Evolutionary conservation across 257 asterid genomes (phyloP).

Genomic region (Prunella vulgaris): DNA sequence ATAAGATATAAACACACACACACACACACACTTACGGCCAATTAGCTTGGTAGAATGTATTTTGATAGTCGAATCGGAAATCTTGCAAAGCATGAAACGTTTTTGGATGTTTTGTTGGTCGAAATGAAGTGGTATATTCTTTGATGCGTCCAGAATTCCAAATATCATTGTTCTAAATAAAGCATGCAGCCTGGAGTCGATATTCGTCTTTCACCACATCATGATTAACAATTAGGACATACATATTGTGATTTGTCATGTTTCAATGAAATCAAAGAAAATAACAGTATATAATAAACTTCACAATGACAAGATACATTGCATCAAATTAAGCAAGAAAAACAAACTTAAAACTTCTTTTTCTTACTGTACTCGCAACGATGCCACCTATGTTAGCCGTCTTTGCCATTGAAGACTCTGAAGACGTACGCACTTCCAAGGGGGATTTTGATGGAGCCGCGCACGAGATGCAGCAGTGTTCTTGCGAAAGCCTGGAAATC

Average conservation of each 20-base stretch:
- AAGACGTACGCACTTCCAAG: not conserved
- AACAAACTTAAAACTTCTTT: not conserved
- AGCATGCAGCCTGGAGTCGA: not conserved
- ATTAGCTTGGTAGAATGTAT: no score
- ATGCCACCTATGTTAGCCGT: not conserved
- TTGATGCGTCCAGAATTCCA: no score
- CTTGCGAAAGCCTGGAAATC: not conserved
- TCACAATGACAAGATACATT: not conserved
- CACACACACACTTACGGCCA: no score
- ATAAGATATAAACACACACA: no score
- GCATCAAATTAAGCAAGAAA: not conserved
- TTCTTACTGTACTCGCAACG: not conserved
- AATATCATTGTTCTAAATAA: not conserved
- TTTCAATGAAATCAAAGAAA: no score
- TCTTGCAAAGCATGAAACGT: no score
- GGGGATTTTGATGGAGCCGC: not conserved
- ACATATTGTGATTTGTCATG: no score
- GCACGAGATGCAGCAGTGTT: not conserved
- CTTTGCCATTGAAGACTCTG: not conserved
- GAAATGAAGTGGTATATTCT: no score
- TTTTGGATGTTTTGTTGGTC: no score
- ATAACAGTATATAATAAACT: not conserved
- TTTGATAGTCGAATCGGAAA: no score
- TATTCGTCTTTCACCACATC: not conserved
- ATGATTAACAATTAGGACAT: not conserved